Conservation (phyloP, 345 rosid species). For the Gossypium rotundifolium region DNA sequence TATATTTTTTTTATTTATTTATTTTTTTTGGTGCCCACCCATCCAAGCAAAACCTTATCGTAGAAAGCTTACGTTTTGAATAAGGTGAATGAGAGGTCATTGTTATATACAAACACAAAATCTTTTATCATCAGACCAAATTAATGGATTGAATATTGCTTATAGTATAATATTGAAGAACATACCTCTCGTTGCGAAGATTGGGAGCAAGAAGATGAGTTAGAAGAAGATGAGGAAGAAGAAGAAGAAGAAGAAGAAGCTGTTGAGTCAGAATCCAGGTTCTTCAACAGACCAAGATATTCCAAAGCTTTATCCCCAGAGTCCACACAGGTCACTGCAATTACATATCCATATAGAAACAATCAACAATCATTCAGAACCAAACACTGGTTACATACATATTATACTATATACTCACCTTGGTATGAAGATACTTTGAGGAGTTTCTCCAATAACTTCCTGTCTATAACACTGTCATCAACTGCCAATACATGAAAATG, state of each 20-base stretch:
- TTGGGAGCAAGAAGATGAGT: neutral
- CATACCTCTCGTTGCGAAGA: conserved; percentile 24
- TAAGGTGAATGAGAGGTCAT: too few relatives aligned
- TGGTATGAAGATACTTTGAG: conserved; percentile 45
- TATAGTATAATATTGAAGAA: too few relatives aligned
- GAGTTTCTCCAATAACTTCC: conserved; percentile 47
- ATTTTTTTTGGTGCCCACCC: too few relatives aligned
- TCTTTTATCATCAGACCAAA: too few relatives aligned
- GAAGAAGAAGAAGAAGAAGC: conserved; percentile 11
- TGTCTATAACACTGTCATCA: conserved; percentile 52
- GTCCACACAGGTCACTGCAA: conserved; percentile 50
- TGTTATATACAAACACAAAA: too few relatives aligned
- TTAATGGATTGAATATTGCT: too few relatives aligned
- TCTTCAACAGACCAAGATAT: conserved; percentile 38
- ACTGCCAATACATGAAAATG: conserved; percentile 56
- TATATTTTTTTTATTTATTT: too few relatives aligned
- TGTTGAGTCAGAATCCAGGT: conserved; percentile 7
- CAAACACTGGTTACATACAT: too few relatives aligned
- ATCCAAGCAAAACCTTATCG: too few relatives aligned
- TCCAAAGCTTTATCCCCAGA: conserved; percentile 55
- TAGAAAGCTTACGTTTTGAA: too few relatives aligned
- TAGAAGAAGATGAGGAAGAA: conserved; percentile 11
- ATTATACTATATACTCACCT: conserved; percentile 19
- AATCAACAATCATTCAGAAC: too few relatives aligned
- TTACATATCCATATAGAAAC: neutral